Base-by-base conservation (phyloP, 2,329 filamentous ascomycete genomes). In the Hypoxylon sp. region DNA sequence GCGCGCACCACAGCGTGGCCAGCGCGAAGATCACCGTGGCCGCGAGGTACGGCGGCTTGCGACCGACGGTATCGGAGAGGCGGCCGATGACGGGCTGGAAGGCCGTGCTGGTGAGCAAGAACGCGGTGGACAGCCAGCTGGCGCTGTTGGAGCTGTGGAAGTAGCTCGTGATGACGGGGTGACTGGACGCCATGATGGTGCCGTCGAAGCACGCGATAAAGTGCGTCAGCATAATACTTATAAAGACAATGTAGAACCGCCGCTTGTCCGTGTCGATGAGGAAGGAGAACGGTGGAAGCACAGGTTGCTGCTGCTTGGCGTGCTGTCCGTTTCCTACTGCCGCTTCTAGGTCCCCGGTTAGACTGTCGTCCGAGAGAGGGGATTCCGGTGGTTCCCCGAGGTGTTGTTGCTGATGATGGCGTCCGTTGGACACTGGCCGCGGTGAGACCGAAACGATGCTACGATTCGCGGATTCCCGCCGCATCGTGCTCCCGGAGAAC, bases 41-140 rank as follows among this genome's bases (percentile, higher is more conserved):
- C 7, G 79, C 77, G 7, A 91, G 72, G 62, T 89, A 91, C 1
- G 87, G 78, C 12, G 77, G 73, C 51, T 86, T 88, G 32, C 89
- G 76, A 7, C 89, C 89, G 51, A 91, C 72, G 0, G 86, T 84
- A 69, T 93, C 89, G 1, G 88, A 91, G 1, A 91, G 68, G 2
- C 89, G 80, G 2, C 88, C 89, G 57, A 90, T 82, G 1, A 93
- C 73, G 0, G 90, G 89, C 69, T 91, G 87, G 49, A 90, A 87
- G 16, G 86, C 83, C 1, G 89, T 91, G 3, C 84, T 89, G 0
- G 89, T 91, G 26, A 94, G 77, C 25, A 93, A 71, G 59, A 91
- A 93, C 0, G 88, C 83, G 0, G 89, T 93, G 1, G 88, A 91
- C 3, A 93, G 77, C 90, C 90, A 94, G 2, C 89, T 91, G 2